Percentiles rank a stretch among this genome's conserved stretches.
Conservation (phyloP, 2,329 filamentous ascomycete genomes). For the Pseudogymnoascus sp. region DNA sequence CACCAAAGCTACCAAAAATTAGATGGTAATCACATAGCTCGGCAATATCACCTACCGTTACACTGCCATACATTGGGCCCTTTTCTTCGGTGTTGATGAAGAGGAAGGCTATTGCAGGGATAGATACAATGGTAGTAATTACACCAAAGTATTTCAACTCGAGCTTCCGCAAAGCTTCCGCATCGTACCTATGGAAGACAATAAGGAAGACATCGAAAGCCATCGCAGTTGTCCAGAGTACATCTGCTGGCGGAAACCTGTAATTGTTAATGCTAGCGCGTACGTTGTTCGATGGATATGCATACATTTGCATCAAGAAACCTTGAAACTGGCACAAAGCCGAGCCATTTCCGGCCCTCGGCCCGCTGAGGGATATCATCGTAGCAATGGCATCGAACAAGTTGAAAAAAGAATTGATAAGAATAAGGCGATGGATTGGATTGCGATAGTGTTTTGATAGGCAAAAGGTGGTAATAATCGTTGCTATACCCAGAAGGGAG, state of each 20-base stretch:
- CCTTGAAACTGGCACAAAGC: conserved; percentile 59
- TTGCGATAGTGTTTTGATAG: conserved; percentile 63
- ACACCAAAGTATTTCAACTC: conserved; percentile 60
- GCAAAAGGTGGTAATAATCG: conserved; percentile 64
- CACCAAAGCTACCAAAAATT: conserved; percentile 52
- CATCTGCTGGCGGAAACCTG: conserved; percentile 68
- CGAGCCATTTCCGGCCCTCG: conserved; percentile 23
- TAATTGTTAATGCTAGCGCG: background rate
- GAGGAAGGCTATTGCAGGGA: conserved; percentile 57
- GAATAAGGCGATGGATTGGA: conserved; percentile 73
- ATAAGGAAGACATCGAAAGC: conserved; percentile 75
- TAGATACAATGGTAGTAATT: conserved; percentile 63
- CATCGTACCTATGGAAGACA: conserved; percentile 65
- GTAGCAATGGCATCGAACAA: conserved; percentile 43
- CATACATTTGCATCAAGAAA: conserved; percentile 74
- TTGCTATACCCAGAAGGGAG: conserved; percentile 59
- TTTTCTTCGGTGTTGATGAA: conserved; percentile 46
- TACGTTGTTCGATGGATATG: conserved; percentile 1
- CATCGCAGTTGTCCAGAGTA: conserved; percentile 70
- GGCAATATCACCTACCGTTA: conserved; percentile 35
- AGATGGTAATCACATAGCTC: background rate
- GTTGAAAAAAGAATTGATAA: conserved; percentile 78
- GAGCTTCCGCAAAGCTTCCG: conserved; percentile 53
- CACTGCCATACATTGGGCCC: conserved; percentile 56
- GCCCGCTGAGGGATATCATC: conserved; percentile 33